Percentiles rank a stretch among this genome's conserved stretches.
These are phyloP conservation scores for Penicillium sp. DNA, from an alignment of 2,329 filamentous ascomycete genomes.

Conservation along the genomic window DNA sequence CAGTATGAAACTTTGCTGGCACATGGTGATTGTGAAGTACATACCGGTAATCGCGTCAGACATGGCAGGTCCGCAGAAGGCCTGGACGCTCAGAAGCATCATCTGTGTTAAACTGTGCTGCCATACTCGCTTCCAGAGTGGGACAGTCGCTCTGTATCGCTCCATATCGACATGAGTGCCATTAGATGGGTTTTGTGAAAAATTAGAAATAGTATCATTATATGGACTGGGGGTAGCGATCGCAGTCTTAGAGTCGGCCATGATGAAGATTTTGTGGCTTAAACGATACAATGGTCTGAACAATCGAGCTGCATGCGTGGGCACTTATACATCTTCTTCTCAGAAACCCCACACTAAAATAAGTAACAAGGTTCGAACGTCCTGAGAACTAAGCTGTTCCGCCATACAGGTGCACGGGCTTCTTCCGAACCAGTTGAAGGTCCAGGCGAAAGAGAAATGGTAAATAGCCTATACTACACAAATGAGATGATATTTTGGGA, in stretches of 20 bases:
- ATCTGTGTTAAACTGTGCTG: conserved; percentile 52
- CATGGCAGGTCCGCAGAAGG: conserved; percentile 47
- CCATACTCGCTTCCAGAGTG: conserved; percentile 47
- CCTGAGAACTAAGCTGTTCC: neutral
- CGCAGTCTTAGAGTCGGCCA: neutral
- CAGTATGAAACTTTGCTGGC: neutral
- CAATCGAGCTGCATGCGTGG: neutral
- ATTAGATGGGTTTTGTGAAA: conserved; percentile 14
- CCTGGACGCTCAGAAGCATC: conserved; percentile 49
- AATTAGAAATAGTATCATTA: neutral
- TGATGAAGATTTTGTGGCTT: neutral
- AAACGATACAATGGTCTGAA: neutral
- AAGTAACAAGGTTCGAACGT: neutral
- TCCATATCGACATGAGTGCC: conserved; percentile 34
- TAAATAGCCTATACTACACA: neutral
- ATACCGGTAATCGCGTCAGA: conserved; percentile 41
- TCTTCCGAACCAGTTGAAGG: conserved; percentile 1
- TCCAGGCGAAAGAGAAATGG: conserved; percentile 2
- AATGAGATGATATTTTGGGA: neutral
- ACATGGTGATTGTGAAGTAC: neutral
- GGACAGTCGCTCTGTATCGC: conserved; percentile 26
- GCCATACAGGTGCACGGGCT: neutral
- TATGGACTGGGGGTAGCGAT: neutral
- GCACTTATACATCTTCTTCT: neutral
- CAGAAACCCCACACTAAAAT: neutral